A percentile compares a stretch with the other conserved stretches of the same genome.
Evolutionary conservation across 2,329 filamentous ascomycete species (phyloP).

Genomic region (Diaporthe helianthi): DNA sequence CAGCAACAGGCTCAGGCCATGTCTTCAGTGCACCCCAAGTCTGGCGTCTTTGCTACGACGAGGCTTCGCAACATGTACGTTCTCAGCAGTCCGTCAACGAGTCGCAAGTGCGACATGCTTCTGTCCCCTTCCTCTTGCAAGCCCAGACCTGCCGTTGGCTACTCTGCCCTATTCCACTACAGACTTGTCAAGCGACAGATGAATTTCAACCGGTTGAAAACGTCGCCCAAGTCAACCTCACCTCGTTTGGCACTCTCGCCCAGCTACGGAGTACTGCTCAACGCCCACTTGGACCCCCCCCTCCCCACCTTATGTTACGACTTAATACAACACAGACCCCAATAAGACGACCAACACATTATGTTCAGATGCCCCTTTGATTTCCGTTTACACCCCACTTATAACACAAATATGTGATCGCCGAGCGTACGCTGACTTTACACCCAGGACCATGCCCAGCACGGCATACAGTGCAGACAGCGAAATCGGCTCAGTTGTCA

Average conservation of each 20-base stretch:
- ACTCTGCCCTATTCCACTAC: background rate
- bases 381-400: background rate
- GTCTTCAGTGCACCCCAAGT: background rate
- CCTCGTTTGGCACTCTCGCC: background rate
- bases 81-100: background rate
- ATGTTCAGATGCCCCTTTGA: background rate
- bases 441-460: background rate
- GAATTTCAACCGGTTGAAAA: background rate
- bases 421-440: background rate
- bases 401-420: background rate
- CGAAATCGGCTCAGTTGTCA: constrained; percentile 18
- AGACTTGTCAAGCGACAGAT: background rate
- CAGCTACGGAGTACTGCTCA: no score
- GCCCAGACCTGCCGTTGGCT: background rate
- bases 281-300: background rate
- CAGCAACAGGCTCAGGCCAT: background rate
- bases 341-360: background rate
- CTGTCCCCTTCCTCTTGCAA: background rate
- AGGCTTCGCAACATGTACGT: background rate
- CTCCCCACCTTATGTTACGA: background rate
- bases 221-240: background rate
- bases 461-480: constrained; percentile 21
- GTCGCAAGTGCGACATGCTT: constrained; percentile 1
- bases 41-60: background rate
- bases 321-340: background rate